Conservation (phyloP, 345 rosid genomes). For the Limnanthes douglasii region DNA sequence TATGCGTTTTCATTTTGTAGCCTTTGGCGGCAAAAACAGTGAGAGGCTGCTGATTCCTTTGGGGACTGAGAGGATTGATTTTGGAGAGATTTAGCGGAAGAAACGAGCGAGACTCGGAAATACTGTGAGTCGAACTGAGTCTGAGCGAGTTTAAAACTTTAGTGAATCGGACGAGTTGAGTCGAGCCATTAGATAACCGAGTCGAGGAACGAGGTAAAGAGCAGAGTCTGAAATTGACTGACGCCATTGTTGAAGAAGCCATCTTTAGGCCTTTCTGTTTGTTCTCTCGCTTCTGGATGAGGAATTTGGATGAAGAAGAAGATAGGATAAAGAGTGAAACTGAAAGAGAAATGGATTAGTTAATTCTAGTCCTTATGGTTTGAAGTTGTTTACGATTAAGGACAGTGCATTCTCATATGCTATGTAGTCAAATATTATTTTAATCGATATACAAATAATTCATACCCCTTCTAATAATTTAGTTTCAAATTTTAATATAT, state of each 20-base stretch:
- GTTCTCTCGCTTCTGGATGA: too few species aligned
- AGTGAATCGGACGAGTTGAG: constrained; percentile 25
- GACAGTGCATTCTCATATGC: too few species aligned
- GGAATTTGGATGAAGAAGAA: too few species aligned
- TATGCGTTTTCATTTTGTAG: constrained; percentile 93
- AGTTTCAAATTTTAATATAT: too few species aligned
- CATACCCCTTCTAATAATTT: too few species aligned
- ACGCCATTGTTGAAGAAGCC: constrained; percentile 39
- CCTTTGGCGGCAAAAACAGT: constrained; percentile 75
- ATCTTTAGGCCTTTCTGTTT: constrained; percentile 21
- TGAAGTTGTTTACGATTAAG: too few species aligned
- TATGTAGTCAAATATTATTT: too few species aligned
- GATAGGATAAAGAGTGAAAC: too few species aligned
- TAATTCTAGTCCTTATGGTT: too few species aligned
- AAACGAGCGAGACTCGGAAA: constrained; percentile 34
- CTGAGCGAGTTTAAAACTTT: constrained; percentile 19
- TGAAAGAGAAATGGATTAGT: too few species aligned
- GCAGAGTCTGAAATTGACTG: constrained; percentile 21
- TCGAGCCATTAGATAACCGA: constrained; percentile 15
- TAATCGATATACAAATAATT: too few species aligned
- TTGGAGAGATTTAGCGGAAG: constrained; percentile 14
- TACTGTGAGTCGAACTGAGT: constrained; percentile 33
- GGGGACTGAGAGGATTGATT: constrained; percentile 15
- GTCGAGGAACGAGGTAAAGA: constrained; percentile 13
- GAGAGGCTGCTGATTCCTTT: constrained; percentile 24